These are phyloP conservation scores for Iberis pinnata DNA, from an alignment of 345 rosid species.

Conservation along the genomic window DNA sequence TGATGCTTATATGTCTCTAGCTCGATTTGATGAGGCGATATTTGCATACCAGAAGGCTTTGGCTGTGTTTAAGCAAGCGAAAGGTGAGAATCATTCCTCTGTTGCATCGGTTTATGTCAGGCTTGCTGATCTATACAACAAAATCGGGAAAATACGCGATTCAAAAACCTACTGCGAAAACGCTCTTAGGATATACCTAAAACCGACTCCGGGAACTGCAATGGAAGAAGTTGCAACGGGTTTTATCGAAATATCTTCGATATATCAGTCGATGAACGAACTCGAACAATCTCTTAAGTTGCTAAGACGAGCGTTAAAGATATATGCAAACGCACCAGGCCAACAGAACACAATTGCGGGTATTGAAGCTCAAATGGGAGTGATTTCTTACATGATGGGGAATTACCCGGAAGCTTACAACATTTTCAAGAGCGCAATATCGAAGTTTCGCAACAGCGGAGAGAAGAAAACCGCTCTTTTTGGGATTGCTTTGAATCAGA, in stretches of 20 bases:
- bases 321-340: conserved; percentile 52
- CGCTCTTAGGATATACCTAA: conserved; percentile 59
- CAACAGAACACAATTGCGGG: conserved; percentile 77
- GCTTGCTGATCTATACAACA: conserved; percentile 77
- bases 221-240: conserved; percentile 77
- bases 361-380: conserved; percentile 91
- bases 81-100: conserved; percentile 75
- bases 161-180: conserved; percentile 79
- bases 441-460: conserved; percentile 65
- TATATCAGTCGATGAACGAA: conserved; percentile 76
- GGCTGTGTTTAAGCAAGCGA: conserved; percentile 57
- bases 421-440: conserved; percentile 53
- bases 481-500: conserved; percentile 78
- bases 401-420: conserved; percentile 58
- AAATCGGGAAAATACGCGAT: conserved; percentile 68
- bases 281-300: conserved; percentile 55
- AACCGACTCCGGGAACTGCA: conserved; percentile 49
- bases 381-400: conserved; percentile 80
- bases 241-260: conserved; percentile 72
- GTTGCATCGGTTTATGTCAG: conserved; percentile 84
- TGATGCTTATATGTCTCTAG: conserved; percentile 73
- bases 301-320: conserved; percentile 59
- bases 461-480: conserved; percentile 74
- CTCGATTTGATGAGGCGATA: conserved; percentile 80
- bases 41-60: conserved; percentile 86